Evolutionary conservation across 1,139 yeast species (phyloP).

Genomic region (Pichia inconspicua): DNA sequence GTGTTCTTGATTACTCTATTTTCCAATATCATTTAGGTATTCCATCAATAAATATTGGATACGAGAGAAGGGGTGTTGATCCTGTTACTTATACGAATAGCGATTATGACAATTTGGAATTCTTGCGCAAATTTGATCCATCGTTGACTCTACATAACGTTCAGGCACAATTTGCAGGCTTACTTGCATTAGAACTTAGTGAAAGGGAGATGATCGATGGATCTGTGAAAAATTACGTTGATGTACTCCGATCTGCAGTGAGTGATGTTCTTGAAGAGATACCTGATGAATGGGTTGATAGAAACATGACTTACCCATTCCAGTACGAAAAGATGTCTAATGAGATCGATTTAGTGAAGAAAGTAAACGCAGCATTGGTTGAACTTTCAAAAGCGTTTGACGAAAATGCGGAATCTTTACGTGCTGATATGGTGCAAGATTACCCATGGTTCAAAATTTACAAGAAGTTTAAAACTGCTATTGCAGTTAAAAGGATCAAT

Average conservation of each 20-base stretch:
- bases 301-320: slow-evolving; percentile 12
- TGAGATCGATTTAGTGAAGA: slow-evolving; percentile 5
- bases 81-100: slow-evolving; percentile 53
- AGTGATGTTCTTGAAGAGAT: slow-evolving; percentile 24
- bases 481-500: slow-evolving; percentile 49
- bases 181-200: slow-evolving; percentile 43
- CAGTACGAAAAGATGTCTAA: slow-evolving; percentile 5
- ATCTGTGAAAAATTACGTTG: slow-evolving; percentile 33
- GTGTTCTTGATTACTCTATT: slow-evolving; percentile 34
- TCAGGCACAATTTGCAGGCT: slow-evolving; percentile 52
- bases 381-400: slow-evolving; percentile 19
- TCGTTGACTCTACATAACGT: slow-evolving; percentile 47
- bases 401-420: slow-evolving; percentile 30
- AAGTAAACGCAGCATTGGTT: slow-evolving; percentile 3
- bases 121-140: slow-evolving; percentile 52
- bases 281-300: slow-evolving; percentile 30
- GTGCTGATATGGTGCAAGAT: slow-evolving; percentile 44
- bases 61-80: slow-evolving; percentile 29
- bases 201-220: slow-evolving; percentile 47
- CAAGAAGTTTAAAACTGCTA: slow-evolving; percentile 50
- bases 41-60: slow-evolving; percentile 39
- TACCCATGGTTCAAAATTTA: slow-evolving; percentile 64
- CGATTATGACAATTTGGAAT: slow-evolving; percentile 47
- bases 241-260: slow-evolving; percentile 22
- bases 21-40: slow-evolving; percentile 45